Base-by-base conservation (phyloP, 2,329 filamentous ascomycete genomes). In the Chaetomium strumarium region DNA sequence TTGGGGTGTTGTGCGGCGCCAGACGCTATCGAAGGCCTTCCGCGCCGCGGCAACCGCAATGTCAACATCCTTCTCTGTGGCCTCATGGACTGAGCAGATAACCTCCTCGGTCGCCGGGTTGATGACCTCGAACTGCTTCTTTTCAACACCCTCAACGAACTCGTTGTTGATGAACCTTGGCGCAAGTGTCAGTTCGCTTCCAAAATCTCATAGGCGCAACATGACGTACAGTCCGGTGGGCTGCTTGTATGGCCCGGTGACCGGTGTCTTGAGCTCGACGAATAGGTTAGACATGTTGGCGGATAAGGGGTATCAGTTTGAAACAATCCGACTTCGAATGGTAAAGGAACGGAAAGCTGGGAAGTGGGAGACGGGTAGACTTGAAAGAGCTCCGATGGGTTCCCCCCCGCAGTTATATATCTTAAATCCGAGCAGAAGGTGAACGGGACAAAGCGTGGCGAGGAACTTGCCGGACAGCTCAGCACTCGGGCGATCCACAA, bases 111-210 rank as follows among this genome's bases (percentile, higher is more conserved):
- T 89, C 59, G 85, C 67, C 55, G 90, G 90, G 80, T 95, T 95
- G 78, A 93, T 85, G 70, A 90, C 87, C 74, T 96, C 90, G 67
- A 96, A 93, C 62, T 85, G 90, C 80, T 89, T 86, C 75, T 90
- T 90, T 64, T 95, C 88, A 58, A 86, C 84, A 68, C 83, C 79
- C 71, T 86, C 83, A 60, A 95, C 82, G 75, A 85, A 96, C 73
- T 96, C 86, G 72, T 92, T 91, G 81, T 93, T 91, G 80, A 95
- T 93, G 80, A 89, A 93, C 56, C 86, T 89, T 64, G 10, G 17
- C 7, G 34, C 14, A 17, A 31, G 30, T 14, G 30, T 42, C 31
- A 43, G 20, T 13, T 13, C 24, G 1, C n/a, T 9, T 19, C 33
- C 14, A 14, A 17, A 9, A 2, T 34, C 17, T 5, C 17, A 14